These are phyloP conservation scores for Globisporangium perplexum DNA, from an alignment of 352 stramenopile species.

Conservation along the genomic window DNA sequence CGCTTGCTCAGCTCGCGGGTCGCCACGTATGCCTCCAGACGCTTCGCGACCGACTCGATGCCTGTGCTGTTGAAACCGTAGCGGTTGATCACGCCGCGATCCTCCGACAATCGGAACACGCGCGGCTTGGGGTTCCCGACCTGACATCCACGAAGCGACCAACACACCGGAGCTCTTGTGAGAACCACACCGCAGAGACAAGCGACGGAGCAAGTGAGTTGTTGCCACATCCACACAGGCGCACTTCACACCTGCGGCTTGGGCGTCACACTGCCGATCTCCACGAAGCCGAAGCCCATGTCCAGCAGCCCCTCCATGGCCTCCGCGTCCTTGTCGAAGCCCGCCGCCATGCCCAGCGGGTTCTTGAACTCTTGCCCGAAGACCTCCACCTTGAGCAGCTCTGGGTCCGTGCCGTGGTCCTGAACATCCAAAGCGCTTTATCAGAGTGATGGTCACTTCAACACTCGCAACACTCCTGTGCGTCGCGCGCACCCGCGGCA, in stretches of 20 bases:
- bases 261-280: constrained; percentile 95
- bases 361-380: constrained; percentile 86
- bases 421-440: constrained; percentile 7
- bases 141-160: constrained; percentile 18
- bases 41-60: constrained; percentile 64
- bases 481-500: constrained; percentile 34
- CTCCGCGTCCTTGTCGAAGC: constrained; percentile 97
- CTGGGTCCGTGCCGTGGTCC: constrained; percentile 41
- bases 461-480: neutral
- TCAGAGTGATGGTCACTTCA: constrained; percentile 3
- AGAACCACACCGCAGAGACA: no score
- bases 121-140: constrained; percentile 93
- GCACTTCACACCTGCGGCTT: constrained; percentile 90
- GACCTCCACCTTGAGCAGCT: constrained; percentile 43
- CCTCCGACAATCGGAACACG: constrained; percentile 94
- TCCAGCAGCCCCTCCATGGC: constrained; percentile 92
- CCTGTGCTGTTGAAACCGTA: constrained; percentile 98
- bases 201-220: no score
- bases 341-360: constrained; percentile 93
- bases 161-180: neutral
- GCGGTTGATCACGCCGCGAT: constrained; percentile 96
- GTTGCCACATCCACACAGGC: no score
- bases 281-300: constrained; percentile 93
- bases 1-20: constrained; percentile 23
- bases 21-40: constrained; percentile 56